Percentiles rank a stretch among this genome's conserved stretches.
phyloP scores from a whole-genome alignment of 495 filamentous ascomycete species.

The Penicillium paxilli region DNA sequence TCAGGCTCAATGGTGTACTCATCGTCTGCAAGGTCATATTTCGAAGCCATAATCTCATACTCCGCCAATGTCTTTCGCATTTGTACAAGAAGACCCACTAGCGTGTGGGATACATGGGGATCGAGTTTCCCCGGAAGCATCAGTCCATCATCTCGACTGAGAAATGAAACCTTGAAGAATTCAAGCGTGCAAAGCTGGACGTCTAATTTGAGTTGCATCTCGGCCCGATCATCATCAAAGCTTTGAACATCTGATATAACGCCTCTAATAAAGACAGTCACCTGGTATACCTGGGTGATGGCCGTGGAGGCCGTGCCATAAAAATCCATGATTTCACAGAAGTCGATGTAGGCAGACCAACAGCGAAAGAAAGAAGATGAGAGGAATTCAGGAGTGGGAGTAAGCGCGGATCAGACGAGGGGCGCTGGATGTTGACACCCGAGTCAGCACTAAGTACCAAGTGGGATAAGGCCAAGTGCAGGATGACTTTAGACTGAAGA shows the following conservation, averaged over 20 bases:
- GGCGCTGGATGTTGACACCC: not conserved
- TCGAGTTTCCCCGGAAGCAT: slow-evolving; percentile 17
- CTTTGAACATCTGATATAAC: slow-evolving; percentile 20
- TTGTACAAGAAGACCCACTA: slow-evolving; percentile 12
- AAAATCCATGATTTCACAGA: slow-evolving; percentile 21
- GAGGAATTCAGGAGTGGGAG: no score
- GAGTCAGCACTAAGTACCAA: slow-evolving; percentile 7
- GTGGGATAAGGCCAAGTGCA: not conserved
- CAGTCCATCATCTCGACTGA: slow-evolving; percentile 13
- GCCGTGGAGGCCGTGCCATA: slow-evolving; percentile 22
- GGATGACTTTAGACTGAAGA: not conserved
- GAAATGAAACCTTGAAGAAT: slow-evolving; percentile 16
- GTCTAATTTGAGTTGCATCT: slow-evolving; percentile 16
- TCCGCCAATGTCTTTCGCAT: slow-evolving; percentile 17
- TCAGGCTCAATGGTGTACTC: slow-evolving; percentile 7
- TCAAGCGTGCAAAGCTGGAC: slow-evolving; percentile 15
- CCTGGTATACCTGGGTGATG: slow-evolving; percentile 19
- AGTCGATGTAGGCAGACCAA: no score
- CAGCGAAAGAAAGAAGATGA: not conserved
- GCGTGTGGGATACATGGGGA: slow-evolving; percentile 13
- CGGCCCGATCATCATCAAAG: slow-evolving; percentile 22
- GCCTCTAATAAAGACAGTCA: slow-evolving; percentile 25
- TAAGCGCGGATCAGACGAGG: no score
- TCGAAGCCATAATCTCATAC: slow-evolving; percentile 14
- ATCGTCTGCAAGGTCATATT: slow-evolving; percentile 13